phyloP scores from a whole-genome alignment of 805 yeast genomes.

The Isabelozyma rhagii region DNA sequence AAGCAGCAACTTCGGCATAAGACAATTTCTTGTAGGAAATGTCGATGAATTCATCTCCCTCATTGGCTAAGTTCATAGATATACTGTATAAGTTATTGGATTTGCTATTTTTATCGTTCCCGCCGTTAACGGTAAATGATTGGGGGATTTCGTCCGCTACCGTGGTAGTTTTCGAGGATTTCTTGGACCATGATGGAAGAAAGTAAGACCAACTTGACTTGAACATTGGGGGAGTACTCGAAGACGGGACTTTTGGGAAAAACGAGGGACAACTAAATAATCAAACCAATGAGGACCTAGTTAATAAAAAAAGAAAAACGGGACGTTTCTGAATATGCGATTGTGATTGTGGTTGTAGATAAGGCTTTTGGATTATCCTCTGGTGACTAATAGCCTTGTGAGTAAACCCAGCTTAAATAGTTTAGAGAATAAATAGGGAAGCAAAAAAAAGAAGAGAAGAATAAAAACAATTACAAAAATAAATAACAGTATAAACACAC shows the following conservation, averaged over 20 bases:
- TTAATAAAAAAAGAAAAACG: background rate
- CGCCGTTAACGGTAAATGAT: background rate
- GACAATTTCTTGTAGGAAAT: constrained; percentile 32
- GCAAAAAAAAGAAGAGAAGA: background rate
- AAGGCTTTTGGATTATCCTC: background rate
- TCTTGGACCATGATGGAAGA: constrained; percentile 14
- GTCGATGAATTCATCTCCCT: constrained; percentile 33
- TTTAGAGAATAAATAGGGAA: background rate
- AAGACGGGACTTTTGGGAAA: background rate
- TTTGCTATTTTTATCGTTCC: background rate
- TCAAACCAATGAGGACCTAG: background rate
- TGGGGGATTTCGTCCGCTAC: background rate
- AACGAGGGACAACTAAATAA: background rate
- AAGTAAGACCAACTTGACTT: constrained; percentile 12
- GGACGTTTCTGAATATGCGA: background rate
- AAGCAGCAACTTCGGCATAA: constrained; percentile 44
- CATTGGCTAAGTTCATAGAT: constrained; percentile 27
- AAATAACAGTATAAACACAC: background rate
- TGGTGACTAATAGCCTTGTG: no score
- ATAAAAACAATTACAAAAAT: background rate
- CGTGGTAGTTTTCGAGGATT: constrained; percentile 2
- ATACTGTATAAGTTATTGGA: constrained; percentile 23
- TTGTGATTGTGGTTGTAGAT: background rate
- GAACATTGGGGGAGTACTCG: constrained; percentile 8
- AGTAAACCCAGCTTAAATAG: background rate